These are phyloP conservation scores for Diaporthe citrichinensis DNA, from an alignment of 2,329 filamentous ascomycete genomes.

Conservation along the genomic window DNA sequence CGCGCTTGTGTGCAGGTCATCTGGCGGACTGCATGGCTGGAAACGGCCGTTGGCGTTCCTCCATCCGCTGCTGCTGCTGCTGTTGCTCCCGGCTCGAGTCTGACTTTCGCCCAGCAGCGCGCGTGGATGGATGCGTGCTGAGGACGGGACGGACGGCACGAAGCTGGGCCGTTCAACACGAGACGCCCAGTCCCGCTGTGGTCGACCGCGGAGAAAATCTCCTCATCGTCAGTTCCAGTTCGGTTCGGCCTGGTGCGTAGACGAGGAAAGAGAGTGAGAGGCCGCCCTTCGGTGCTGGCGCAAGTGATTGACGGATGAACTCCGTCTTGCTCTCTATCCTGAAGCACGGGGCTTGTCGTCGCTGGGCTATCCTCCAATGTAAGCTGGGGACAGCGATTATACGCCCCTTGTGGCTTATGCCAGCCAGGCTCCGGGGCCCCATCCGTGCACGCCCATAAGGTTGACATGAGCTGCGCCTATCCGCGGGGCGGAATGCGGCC, in stretches of 20 bases:
- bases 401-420: neutral
- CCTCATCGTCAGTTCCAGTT: neutral
- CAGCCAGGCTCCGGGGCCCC: conserved; percentile 25
- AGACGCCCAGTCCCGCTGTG: conserved; percentile 29
- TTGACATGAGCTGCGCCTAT: conserved; percentile 29
- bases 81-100: conserved; percentile 22
- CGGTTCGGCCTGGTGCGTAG: conserved; percentile 18
- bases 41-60: conserved; percentile 23
- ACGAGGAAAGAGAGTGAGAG: neutral
- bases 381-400: neutral
- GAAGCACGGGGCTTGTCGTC: conserved; percentile 16
- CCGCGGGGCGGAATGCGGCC: conserved; percentile 26
- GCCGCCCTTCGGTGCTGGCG: neutral
- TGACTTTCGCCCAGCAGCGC: neutral
- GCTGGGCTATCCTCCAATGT: conserved; percentile 5
- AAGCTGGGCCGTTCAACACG: conserved; percentile 3
- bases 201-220: neutral
- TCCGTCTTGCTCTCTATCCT: neutral
- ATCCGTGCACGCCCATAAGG: conserved; percentile 33
- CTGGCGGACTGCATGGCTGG: conserved; percentile 17
- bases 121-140: neutral
- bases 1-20: conserved; percentile 18
- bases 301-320: conserved; percentile 6
- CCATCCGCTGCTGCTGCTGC: neutral
- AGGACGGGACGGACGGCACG: neutral